Evolutionary conservation across 2,329 filamentous ascomycete genomes (phyloP).

Genomic region (Stagonosporopsis vannaccii): DNA sequence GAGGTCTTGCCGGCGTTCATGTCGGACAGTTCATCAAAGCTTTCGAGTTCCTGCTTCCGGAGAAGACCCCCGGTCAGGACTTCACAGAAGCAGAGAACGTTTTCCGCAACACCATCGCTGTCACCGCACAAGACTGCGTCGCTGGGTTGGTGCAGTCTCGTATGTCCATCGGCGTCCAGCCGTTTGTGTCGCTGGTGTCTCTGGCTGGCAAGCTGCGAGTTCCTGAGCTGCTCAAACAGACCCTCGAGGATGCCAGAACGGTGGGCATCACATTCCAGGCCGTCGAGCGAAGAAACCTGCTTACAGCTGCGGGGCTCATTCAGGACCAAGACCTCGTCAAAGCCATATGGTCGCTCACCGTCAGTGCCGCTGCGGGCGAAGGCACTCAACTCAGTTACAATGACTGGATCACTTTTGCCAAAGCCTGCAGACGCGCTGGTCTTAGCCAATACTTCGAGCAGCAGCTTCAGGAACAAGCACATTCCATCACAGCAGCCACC

Average conservation of each 20-base stretch:
- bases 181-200: conserved; percentile 39
- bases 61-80: conserved; percentile 23
- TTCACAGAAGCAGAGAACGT: conserved; percentile 26
- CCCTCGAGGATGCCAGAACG: conserved; percentile 35
- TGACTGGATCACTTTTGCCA: conserved; percentile 46
- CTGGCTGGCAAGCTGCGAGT: conserved; percentile 39
- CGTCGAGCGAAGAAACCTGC: conserved; percentile 31
- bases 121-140: conserved; percentile 34
- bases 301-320: conserved; percentile 42
- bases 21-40: conserved; percentile 49
- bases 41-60: conserved; percentile 41
- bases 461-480: conserved; percentile 36
- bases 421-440: conserved; percentile 38
- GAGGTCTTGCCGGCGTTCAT: conserved; percentile 44
- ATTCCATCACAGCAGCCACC: conserved; percentile 29
- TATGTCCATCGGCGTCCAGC: conserved; percentile 25
- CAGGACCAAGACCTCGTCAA: conserved; percentile 35
- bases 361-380: conserved; percentile 29
- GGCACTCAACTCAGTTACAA: conserved; percentile 28
- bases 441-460: conserved; percentile 31
- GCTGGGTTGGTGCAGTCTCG: conserved; percentile 40
- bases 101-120: conserved; percentile 34
- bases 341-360: conserved; percentile 40
- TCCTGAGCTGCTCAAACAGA: conserved; percentile 33
- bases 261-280: conserved; percentile 28